Percentiles rank a stretch among this genome's conserved stretches.
phyloP scores from a whole-genome alignment of 805 yeast species.

The Wickerhamomyces hampshirensis region DNA sequence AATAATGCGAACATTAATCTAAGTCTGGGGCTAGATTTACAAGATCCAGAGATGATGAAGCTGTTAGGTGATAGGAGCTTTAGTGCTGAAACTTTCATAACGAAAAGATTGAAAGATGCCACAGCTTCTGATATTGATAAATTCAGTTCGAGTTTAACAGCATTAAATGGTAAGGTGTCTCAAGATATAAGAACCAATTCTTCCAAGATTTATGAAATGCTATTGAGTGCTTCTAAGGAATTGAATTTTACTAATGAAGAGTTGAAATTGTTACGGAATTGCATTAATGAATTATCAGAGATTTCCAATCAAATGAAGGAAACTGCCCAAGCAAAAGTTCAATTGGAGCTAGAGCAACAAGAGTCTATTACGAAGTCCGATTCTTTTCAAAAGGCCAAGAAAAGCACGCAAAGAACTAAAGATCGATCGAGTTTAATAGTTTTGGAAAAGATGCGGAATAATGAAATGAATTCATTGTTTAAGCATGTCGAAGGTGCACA shows the following conservation, averaged over 20 bases:
- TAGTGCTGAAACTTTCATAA: constrained; percentile 45
- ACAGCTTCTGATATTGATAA: constrained; percentile 70
- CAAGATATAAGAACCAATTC: constrained; percentile 55
- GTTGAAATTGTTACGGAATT: constrained; percentile 53
- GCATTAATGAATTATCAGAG: constrained; percentile 54
- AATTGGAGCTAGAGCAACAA: constrained; percentile 34
- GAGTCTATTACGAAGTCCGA: constrained; percentile 13
- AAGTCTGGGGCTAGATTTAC: constrained; percentile 11
- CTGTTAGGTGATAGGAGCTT: constrained; percentile 37
- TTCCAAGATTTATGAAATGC: constrained; percentile 57
- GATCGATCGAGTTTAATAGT: constrained; percentile 70
- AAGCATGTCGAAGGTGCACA: constrained; percentile 91
- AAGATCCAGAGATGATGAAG: constrained; percentile 25
- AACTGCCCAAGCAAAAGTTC: constrained; percentile 54
- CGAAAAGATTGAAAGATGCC: constrained; percentile 51
- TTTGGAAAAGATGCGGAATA: constrained; percentile 78
- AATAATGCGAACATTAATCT: no score
- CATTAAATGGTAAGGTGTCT: constrained; percentile 45
- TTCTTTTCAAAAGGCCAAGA: constrained; percentile 6
- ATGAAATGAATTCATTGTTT: constrained; percentile 62
- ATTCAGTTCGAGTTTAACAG: constrained; percentile 50
- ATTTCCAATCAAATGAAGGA: constrained; percentile 56
- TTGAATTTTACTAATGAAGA: constrained; percentile 61
- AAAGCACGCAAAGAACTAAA: constrained; percentile 48
- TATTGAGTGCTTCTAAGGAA: constrained; percentile 54